These are phyloP conservation scores for Pythium apleroticum DNA, from an alignment of 352 stramenopile species.

Conservation along the genomic window DNA sequence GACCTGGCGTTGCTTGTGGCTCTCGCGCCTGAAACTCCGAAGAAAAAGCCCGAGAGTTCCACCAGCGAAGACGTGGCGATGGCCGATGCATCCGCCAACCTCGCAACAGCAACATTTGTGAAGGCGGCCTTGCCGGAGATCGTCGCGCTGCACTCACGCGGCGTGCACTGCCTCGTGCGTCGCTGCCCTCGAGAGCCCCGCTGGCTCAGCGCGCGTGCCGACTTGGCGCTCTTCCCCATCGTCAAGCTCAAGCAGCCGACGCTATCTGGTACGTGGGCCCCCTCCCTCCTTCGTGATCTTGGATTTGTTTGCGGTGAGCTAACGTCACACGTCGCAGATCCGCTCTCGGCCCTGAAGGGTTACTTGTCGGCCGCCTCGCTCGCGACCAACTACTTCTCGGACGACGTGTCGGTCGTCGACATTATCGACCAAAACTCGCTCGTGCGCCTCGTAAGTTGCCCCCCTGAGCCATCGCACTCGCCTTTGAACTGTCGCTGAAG, in stretches of 20 bases:
- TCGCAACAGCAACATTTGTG: conserved; percentile 49
- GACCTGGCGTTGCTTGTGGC: conserved; percentile 74
- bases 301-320: neutral
- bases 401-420: conserved; percentile 65
- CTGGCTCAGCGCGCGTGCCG: conserved; percentile 74
- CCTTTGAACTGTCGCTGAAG: neutral
- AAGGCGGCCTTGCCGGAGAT: conserved; percentile 61
- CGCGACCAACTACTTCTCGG: conserved; percentile 82
- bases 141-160: conserved; percentile 49
- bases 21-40: conserved; percentile 54
- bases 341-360: conserved; percentile 54
- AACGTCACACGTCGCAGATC: conserved; percentile 42
- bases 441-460: conserved; percentile 62
- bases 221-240: conserved; percentile 71
- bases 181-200: conserved; percentile 72
- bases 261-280: conserved; percentile 38
- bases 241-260: conserved; percentile 67
- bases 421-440: conserved; percentile 85
- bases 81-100: conserved; percentile 17
- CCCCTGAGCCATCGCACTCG: neutral
- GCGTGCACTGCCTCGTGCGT: conserved; percentile 50
- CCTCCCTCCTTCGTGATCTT: neutral
- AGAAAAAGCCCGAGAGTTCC: conserved; percentile 27
- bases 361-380: conserved; percentile 78
- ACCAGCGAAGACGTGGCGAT: conserved; percentile 23